Percentiles rank a stretch among this genome's conserved stretches.
Evolutionary conservation across 495 filamentous ascomycete species (phyloP).

Genomic region (Xylaria intraflava): DNA sequence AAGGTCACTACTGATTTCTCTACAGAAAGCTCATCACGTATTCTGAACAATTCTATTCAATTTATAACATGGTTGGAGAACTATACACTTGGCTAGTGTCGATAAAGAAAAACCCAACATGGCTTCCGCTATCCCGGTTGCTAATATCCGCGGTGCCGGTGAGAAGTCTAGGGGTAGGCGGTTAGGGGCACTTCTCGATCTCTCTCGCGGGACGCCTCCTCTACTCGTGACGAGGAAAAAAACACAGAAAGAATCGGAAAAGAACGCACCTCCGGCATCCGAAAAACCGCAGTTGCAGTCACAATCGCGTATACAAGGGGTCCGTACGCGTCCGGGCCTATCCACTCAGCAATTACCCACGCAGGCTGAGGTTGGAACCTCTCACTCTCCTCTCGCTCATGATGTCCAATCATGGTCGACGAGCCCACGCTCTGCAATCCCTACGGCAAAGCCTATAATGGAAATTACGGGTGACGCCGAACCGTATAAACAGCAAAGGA

Average conservation of each 20-base stretch:
- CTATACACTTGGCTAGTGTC: slow-evolving; percentile 4
- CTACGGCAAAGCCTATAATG: slow-evolving; percentile 14
- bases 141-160: not conserved
- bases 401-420: slow-evolving; percentile 27
- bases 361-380: slow-evolving; percentile 11
- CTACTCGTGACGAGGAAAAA: not conserved
- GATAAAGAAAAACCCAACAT: slow-evolving; percentile 11
- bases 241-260: slow-evolving; percentile 1
- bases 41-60: not conserved
- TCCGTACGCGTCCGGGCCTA: slow-evolving; percentile 30
- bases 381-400: slow-evolving; percentile 24
- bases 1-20: not conserved
- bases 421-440: slow-evolving; percentile 10
- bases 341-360: slow-evolving; percentile 24
- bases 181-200: slow-evolving; percentile 8
- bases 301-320: slow-evolving; percentile 15
- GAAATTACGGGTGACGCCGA: slow-evolving; percentile 6
- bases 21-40: not conserved
- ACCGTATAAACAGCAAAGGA: slow-evolving; percentile 27
- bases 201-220: slow-evolving; percentile 9
- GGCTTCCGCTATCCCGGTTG: slow-evolving; percentile 10
- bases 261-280: not conserved
- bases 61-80: slow-evolving; percentile 4
- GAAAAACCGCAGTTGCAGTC: not conserved
- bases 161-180: slow-evolving; percentile 6